Base-by-base conservation (phyloP, 345 rosid species). In the Salix caprea region DNA sequence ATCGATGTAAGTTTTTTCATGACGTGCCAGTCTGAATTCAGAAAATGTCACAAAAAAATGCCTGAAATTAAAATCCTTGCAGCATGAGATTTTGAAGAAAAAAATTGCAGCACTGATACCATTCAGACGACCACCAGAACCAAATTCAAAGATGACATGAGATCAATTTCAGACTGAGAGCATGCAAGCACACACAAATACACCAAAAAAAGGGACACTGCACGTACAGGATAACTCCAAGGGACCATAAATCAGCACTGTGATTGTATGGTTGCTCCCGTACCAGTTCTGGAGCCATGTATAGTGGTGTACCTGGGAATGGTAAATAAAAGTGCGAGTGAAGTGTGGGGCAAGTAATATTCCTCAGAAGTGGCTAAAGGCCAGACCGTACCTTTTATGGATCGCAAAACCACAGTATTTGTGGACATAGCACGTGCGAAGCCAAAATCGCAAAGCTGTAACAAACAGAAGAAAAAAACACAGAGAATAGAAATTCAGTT, bases 381-480 rank as follows among this genome's bases (percentile, higher is more conserved):
- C 46, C 46, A 40, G 46, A 60, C 42, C 82, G 54, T 69, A 93
- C 99, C 99, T 92, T 96, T 96, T 65, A 96, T 93, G 82, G 99
- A 96, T 69, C 96, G 82, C 78, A 96, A 87, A 82, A 96, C 98
- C 65, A 96, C 99, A 36, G 98, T 96, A 86, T 96, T 96, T 80
- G 91, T 80, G 76, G 98, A 96, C 99, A 93, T 96, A 72, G 99
- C 96, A 72, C 99, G 99, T 58, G 99, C 99, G 88, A 96, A 93
- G 65, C 99, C 99, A 86, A 96, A 96, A 87, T 93, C 99, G 68
- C 99, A 96, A 65, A 93, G 97, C 99, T 96, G 93, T 56, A 32
- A 76, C 54, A 71, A 69, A 30, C 64, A 69, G 36, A 82, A 75
- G 67, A 54, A 71, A 72, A 81, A 80, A 61, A 52, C 44, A 64